Conservation (phyloP, 352 stramenopile genomes). For the Peronosclerospora sorghi region DNA sequence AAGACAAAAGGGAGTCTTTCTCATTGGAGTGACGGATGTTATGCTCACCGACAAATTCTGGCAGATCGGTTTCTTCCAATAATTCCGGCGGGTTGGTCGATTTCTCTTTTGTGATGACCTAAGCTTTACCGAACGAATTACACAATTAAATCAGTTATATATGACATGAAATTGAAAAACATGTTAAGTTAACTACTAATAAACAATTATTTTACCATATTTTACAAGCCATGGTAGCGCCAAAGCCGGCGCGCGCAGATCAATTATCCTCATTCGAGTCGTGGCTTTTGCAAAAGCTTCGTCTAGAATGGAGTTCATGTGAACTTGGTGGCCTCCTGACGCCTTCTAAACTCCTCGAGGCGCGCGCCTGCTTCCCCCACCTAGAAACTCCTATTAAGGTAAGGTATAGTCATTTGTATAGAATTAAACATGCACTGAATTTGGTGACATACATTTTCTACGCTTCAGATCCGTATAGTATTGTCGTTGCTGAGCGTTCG, state of each 20-base stretch:
- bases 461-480: slow-evolving; percentile 44
- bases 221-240: no score
- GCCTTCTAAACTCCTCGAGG: slow-evolving; percentile 43
- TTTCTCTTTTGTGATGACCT: not conserved
- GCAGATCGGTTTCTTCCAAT: no score
- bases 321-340: slow-evolving; percentile 56
- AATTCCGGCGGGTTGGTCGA: no score
- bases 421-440: not conserved
- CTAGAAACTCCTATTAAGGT: slow-evolving; percentile 65
- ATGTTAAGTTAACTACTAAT: no score
- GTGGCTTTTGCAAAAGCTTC: slow-evolving; percentile 72
- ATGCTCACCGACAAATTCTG: not conserved
- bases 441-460: no score
- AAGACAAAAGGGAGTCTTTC: slow-evolving; percentile 19
- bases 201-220: no score
- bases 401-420: not conserved
- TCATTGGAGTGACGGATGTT: not conserved
- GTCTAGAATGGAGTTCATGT: slow-evolving; percentile 60
- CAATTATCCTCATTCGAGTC: slow-evolving; percentile 29
- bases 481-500: slow-evolving; percentile 58
- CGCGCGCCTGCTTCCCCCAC: slow-evolving; percentile 40
- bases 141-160: no score
- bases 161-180: no score
- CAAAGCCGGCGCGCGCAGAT: slow-evolving; percentile 6
- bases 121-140: no score